Percentiles rank a stretch among this genome's conserved stretches.
phyloP scores from a whole-genome alignment of 108 stramenopile genomes.

The Pinguiococcus pyrenoidosus region DNA sequence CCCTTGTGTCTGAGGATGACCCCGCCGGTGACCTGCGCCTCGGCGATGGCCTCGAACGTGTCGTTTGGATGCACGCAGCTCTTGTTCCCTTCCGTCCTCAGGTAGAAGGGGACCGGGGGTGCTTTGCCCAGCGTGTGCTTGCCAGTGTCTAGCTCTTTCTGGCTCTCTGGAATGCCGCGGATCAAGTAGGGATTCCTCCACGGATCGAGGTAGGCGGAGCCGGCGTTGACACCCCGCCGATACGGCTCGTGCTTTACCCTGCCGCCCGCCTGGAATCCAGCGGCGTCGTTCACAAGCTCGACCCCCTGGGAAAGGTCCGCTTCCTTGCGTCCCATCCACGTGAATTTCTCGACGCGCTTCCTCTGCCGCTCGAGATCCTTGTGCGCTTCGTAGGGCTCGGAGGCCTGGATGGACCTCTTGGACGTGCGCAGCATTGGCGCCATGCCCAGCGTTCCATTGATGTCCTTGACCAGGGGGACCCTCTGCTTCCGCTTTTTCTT shows the following conservation, averaged over 20 bases:
- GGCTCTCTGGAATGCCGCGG: constrained; percentile 23
- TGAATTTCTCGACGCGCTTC: constrained; percentile 1
- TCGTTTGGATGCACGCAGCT: constrained; percentile 29
- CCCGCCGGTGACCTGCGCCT: constrained; percentile 32
- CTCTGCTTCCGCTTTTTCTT: constrained; percentile 18
- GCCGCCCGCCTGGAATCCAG: constrained; percentile 9
- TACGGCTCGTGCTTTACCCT: constrained; percentile 8
- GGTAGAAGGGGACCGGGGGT: constrained; percentile 27
- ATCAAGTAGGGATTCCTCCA: constrained; percentile 35
- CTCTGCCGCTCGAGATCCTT: constrained; percentile 4
- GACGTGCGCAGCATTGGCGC: constrained; percentile 9
- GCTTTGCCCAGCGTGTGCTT: constrained; percentile 16
- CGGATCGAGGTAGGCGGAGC: constrained; percentile 27
- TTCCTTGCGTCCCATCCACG: constrained; percentile 4
- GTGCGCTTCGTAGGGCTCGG: constrained; percentile 22
- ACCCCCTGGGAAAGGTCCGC: constrained; percentile 7
- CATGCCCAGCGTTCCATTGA: constrained; percentile 28
- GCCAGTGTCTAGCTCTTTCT: constrained; percentile 14
- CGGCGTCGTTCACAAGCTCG: not conserved
- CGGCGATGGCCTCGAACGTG: constrained; percentile 32
- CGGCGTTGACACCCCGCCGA: constrained; percentile 18
- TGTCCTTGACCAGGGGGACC: constrained; percentile 14
- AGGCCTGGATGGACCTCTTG: constrained; percentile 29
- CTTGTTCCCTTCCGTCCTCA: constrained; percentile 31
- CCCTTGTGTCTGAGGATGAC: constrained; percentile 7